Conservation (phyloP, 768 basidiomycete genomes). For the Mycena haematopus region DNA sequence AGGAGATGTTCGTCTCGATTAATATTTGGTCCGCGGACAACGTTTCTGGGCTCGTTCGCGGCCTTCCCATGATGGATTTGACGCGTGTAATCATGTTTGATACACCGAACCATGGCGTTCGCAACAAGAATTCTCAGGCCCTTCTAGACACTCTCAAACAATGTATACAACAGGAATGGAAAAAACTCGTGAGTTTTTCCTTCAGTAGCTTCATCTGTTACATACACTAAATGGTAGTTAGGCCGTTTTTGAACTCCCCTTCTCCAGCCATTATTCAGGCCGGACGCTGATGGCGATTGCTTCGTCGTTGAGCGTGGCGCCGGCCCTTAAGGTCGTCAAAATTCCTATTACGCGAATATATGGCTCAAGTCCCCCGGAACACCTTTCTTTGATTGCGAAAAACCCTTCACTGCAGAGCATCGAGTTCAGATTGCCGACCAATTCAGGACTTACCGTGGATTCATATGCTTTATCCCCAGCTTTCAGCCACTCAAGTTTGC, state of each 20-base stretch:
- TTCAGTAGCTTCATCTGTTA: too few relatives aligned
- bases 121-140: not conserved
- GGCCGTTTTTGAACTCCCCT: conserved; percentile 16
- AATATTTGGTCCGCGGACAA: conserved; percentile 24
- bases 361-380: not conserved
- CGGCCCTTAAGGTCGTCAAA: conserved; percentile 7
- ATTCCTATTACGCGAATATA: not conserved
- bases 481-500: conserved; percentile 7
- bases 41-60: conserved; percentile 19
- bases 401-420: conserved; percentile 16
- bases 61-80: conserved; percentile 24
- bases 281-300: not conserved
- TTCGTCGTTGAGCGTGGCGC: not conserved
- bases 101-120: not conserved
- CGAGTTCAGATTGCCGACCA: conserved; percentile 5
- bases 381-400: conserved; percentile 6
- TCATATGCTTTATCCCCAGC: too few relatives aligned
- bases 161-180: conserved; percentile 13
- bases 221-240: not conserved
- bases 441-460: too few relatives aligned
- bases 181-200: conserved; percentile 12
- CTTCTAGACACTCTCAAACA: not conserved
- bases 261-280: not conserved
- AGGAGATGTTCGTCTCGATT: conserved; percentile 18
- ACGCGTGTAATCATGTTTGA: conserved; percentile 24